Evolutionary conservation across 139 green algal genomes (phyloP).

Genomic region (Chlamydomonas incerta): DNA sequence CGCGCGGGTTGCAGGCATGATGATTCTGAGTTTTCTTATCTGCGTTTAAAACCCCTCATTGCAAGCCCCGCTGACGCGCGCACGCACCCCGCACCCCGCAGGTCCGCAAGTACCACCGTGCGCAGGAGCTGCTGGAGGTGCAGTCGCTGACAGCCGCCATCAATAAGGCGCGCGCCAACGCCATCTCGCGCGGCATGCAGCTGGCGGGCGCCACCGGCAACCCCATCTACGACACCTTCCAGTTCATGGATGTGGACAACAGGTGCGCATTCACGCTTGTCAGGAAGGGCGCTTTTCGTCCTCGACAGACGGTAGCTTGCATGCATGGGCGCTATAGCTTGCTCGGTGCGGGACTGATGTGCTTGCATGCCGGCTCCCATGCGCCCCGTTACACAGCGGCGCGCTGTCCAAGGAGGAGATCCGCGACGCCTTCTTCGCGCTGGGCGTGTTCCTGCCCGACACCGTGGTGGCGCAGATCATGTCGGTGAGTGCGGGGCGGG

Average conservation of each 20-base stretch:
- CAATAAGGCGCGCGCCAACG: slow-evolving; percentile 50
- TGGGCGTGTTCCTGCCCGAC: slow-evolving; percentile 43
- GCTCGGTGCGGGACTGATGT: not conserved
- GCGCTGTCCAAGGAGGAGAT: slow-evolving; percentile 45
- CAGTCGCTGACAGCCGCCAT: slow-evolving; percentile 41
- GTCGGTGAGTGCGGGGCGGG: slow-evolving; percentile 16
- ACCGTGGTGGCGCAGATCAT: slow-evolving; percentile 48
- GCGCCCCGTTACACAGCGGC: slow-evolving; percentile 6
- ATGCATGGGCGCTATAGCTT: not conserved
- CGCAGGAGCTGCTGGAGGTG: slow-evolving; percentile 39
- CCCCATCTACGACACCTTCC: slow-evolving; percentile 53
- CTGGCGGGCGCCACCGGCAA: slow-evolving; percentile 21
- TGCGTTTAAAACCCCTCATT: no score
- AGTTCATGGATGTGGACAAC: slow-evolving; percentile 52
- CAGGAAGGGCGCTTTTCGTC: no score
- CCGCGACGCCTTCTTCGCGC: slow-evolving; percentile 46
- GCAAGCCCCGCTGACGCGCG: not conserved
- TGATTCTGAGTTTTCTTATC: no score
- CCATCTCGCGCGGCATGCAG: slow-evolving; percentile 15
- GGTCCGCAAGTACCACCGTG: slow-evolving; percentile 40
- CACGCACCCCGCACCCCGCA: not conserved
- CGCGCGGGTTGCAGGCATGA: not conserved
- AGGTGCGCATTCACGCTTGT: not conserved
- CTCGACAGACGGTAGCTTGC: no score
- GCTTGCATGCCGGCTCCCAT: not conserved